A percentile compares a stretch with the other conserved stretches of the same genome.
Conservation (phyloP, 2,329 filamentous ascomycete species). For the Diaporthe caulivora region DNA sequence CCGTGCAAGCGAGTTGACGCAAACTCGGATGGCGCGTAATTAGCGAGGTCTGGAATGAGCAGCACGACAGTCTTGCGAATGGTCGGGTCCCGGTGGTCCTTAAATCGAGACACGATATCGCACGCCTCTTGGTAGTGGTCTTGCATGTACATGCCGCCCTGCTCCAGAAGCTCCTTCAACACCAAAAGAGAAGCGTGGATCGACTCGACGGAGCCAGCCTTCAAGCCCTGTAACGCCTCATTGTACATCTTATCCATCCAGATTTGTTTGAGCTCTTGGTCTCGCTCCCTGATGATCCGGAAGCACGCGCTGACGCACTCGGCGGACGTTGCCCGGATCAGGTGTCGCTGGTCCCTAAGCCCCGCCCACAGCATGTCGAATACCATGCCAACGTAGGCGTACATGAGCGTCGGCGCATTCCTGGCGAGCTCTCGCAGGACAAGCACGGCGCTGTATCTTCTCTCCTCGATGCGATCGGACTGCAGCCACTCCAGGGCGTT, state of each 20-base stretch:
- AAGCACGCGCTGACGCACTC: slow-evolving; percentile 96
- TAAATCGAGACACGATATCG: slow-evolving; percentile 91
- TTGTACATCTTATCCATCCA: slow-evolving; percentile 95
- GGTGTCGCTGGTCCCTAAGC: slow-evolving; percentile 86
- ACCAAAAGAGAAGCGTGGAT: slow-evolving; percentile 95
- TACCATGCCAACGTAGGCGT: slow-evolving; percentile 93
- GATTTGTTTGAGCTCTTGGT: slow-evolving; percentile 85
- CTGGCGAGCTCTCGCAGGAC: slow-evolving; percentile 90
- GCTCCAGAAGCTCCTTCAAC: slow-evolving; percentile 90
- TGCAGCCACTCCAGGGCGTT: slow-evolving; percentile 97
- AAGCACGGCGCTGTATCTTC: slow-evolving; percentile 92
- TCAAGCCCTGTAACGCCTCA: slow-evolving; percentile 84
- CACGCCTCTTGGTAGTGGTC: slow-evolving; percentile 92
- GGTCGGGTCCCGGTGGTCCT: slow-evolving; percentile 89
- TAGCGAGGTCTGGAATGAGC: slow-evolving; percentile 91
- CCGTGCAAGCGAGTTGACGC: slow-evolving; percentile 88
- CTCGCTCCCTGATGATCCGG: slow-evolving; percentile 93
- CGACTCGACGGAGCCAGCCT: slow-evolving; percentile 84
- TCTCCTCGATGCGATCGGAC: slow-evolving; percentile 91
- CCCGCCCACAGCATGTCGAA: slow-evolving; percentile 98
- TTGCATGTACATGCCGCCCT: slow-evolving; percentile 99
- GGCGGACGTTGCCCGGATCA: slow-evolving; percentile 92
- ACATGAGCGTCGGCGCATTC: slow-evolving; percentile 95
- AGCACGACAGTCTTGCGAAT: slow-evolving; percentile 91
- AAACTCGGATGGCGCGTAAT: slow-evolving; percentile 93